Evolutionary conservation across 352 stramenopile genomes (phyloP), one percentile per base, ranked within the genome.

Genomic region (Thalassiosira mediterranea): DNA sequence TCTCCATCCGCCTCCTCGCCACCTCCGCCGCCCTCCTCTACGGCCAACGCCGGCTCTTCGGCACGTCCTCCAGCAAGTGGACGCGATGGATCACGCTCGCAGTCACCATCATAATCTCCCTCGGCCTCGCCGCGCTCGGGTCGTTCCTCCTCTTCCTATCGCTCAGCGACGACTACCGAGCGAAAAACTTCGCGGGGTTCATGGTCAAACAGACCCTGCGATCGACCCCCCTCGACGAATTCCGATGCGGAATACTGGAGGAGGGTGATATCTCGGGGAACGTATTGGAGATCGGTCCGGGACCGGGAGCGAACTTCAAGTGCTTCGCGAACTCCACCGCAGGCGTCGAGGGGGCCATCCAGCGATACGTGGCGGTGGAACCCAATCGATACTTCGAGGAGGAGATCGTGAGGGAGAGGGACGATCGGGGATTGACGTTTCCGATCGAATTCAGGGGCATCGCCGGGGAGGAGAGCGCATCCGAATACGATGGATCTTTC

Each of bases 331-430:
- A 66, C 37, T 66, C 31, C 0, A 58, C 48, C 4, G 26, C 52
- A 10, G 48, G 23, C 34, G 34, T 13, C 5, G 5, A 13, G 28
- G 15, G 29, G n/a, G 32, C 29, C 5, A 79, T 79, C 54, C 46
- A 74, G 28, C 21, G 62, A 48, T 79, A 74, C 57, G 71, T 79
- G 11, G 71, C 54, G 7, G 61, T 79, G 2, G 71, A 79, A 38
- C 71, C 71, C 0, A 79, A 79, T 52, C 21, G 31, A 15, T 70
- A 69, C 38, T 80, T 80, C 52, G 58, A 80, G 61, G 71, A 75
- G 5, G 53, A 75, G 26, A 57, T 80, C 5, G 49, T 44, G 57
- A 65, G 58, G 25, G 71, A 80, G 25, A 65, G 62, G 44, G 61
- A 66, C 4, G 32, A 11, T 0, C 63, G 63, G 15, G 63, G 63